Percentiles rank a stretch among this genome's conserved stretches.
These are phyloP conservation scores for Naumovozyma dairenensis DNA, from an alignment of 805 yeast species.

Conservation along the genomic window DNA sequence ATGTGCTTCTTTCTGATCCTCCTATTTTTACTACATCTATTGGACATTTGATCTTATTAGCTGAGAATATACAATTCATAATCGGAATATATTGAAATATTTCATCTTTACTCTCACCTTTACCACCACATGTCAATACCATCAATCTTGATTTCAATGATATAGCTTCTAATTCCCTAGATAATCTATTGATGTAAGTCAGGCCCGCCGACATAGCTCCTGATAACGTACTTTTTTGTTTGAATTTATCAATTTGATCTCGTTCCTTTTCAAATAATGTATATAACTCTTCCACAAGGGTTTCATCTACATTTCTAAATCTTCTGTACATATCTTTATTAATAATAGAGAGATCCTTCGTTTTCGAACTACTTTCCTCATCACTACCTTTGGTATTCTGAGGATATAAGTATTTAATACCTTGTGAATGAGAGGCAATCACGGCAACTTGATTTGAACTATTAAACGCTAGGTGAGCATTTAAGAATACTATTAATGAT, in stretches of 20 bases:
- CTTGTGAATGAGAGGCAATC: slow-evolving; percentile 61
- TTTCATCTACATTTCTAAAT: slow-evolving; percentile 69
- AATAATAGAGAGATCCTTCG: slow-evolving; percentile 27
- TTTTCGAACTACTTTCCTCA: neutral
- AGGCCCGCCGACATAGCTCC: slow-evolving; percentile 80
- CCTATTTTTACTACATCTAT: slow-evolving; percentile 80
- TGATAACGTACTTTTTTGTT: slow-evolving; percentile 44
- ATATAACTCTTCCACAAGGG: slow-evolving; percentile 52
- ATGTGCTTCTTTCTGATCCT: slow-evolving; percentile 48
- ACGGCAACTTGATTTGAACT: slow-evolving; percentile 78
- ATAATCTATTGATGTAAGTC: slow-evolving; percentile 63
- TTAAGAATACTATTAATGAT: slow-evolving; percentile 63
- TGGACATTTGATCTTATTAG: slow-evolving; percentile 83
- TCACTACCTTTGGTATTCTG: slow-evolving; percentile 10
- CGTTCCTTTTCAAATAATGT: slow-evolving; percentile 32
- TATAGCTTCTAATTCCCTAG: slow-evolving; percentile 36
- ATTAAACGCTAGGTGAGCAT: slow-evolving; percentile 80
- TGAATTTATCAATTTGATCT: slow-evolving; percentile 16
- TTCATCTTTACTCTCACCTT: slow-evolving; percentile 59
- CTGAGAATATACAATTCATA: slow-evolving; percentile 93
- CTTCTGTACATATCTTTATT: slow-evolving; percentile 72
- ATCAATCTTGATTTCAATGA: slow-evolving; percentile 54
- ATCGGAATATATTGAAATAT: slow-evolving; percentile 80
- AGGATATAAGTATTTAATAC: slow-evolving; percentile 68
- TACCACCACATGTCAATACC: slow-evolving; percentile 35